Evolutionary conservation across 2,329 filamentous ascomycete species (phyloP).

Genomic region (Cadophora sp.): DNA sequence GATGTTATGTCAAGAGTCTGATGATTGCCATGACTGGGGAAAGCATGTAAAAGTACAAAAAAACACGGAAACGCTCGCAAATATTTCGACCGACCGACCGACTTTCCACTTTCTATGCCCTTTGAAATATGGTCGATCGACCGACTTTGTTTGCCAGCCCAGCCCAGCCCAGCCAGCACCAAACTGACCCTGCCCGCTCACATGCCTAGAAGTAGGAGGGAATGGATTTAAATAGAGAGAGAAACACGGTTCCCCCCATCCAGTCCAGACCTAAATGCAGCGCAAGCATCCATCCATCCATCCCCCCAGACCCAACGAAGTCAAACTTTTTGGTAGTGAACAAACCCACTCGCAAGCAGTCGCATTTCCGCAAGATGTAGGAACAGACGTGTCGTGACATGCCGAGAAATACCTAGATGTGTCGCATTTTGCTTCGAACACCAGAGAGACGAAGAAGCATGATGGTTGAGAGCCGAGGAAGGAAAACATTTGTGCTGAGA

Average conservation of each 20-base stretch:
- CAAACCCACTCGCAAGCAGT: conserved; percentile 22
- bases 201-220: conserved; percentile 2
- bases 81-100: conserved; percentile 16
- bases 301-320: conserved; percentile 26
- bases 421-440: conserved; percentile 13
- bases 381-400: conserved; percentile 22
- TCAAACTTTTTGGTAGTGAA: conserved; percentile 34
- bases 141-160: not conserved
- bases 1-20: conserved; percentile 28
- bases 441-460: conserved; percentile 9
- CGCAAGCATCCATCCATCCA: not conserved
- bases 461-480: conserved; percentile 20
- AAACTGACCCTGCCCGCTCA: not conserved
- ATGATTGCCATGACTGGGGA: conserved; percentile 30
- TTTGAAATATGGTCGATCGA: conserved; percentile 14
- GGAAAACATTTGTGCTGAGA: conserved; percentile 35
- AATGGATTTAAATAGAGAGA: conserved; percentile 17
- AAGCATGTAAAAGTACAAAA: conserved; percentile 40
- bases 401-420: conserved; percentile 6
- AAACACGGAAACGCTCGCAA: conserved; percentile 30
- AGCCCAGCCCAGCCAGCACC: conserved; percentile 21
- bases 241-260: not conserved
- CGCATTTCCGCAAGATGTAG: conserved; percentile 14
- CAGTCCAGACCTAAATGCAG: conserved; percentile 23
- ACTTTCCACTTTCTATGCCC: conserved; percentile 34